Percentiles rank a stretch among this genome's conserved stretches.
These are phyloP conservation scores for Rutstroemia sydowiana DNA, from an alignment of 2,329 filamentous ascomycete species.

Conservation along the genomic window DNA sequence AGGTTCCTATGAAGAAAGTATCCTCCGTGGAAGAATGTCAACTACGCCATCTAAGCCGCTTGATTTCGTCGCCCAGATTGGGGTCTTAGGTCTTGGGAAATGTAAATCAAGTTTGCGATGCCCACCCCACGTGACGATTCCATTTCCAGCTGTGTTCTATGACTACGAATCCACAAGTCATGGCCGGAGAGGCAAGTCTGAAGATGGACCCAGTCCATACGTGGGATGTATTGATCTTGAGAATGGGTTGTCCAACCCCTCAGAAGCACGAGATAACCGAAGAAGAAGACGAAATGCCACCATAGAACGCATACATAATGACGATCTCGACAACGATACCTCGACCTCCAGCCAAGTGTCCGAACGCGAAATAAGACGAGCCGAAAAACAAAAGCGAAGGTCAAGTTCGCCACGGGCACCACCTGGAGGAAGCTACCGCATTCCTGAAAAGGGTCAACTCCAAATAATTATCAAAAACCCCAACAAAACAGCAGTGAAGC, in stretches of 20 bases:
- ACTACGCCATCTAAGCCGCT: slow-evolving; percentile 88
- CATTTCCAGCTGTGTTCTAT: slow-evolving; percentile 94
- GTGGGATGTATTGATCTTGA: slow-evolving; percentile 90
- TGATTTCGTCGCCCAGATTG: slow-evolving; percentile 91
- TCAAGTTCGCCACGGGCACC: slow-evolving; percentile 58
- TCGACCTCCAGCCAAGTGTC: slow-evolving; percentile 12
- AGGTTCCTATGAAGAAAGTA: slow-evolving; percentile 95
- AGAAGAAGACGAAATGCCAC: slow-evolving; percentile 30
- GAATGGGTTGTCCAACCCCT: slow-evolving; percentile 57
- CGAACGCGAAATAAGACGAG: slow-evolving; percentile 36
- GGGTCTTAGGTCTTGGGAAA: slow-evolving; percentile 80
- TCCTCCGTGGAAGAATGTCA: slow-evolving; percentile 91
- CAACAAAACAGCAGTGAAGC: slow-evolving; percentile 94
- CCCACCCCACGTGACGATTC: slow-evolving; percentile 81
- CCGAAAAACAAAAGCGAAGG: slow-evolving; percentile 52
- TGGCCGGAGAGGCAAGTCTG: slow-evolving; percentile 50
- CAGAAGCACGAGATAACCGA: slow-evolving; percentile 36
- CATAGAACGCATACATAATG: slow-evolving; percentile 12
- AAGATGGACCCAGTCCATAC: slow-evolving; percentile 91
- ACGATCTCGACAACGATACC: slow-evolving; percentile 21
- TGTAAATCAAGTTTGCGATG: slow-evolving; percentile 82
- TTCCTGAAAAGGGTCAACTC: slow-evolving; percentile 86
- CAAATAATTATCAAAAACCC: slow-evolving; percentile 98
- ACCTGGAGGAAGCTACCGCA: slow-evolving; percentile 84
- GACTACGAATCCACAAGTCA: slow-evolving; percentile 68